A percentile compares a stretch with the other conserved stretches of the same genome.
Conservation (phyloP, 345 rosid species). For the Litchi chinensis region DNA sequence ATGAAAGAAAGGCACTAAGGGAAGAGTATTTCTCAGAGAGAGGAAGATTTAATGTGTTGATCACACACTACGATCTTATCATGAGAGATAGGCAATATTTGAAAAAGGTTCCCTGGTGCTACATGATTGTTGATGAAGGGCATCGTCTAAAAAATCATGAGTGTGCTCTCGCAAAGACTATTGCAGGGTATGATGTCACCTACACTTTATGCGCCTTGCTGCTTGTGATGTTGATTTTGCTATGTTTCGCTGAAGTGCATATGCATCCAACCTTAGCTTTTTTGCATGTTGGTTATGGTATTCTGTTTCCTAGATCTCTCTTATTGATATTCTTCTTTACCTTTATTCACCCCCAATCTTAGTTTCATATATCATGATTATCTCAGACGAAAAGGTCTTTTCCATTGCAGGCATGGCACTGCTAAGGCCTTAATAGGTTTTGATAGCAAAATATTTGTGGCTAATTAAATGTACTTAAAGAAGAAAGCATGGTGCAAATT, state of each 20-base stretch:
- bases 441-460: not conserved
- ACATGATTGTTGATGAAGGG: conserved; percentile 99
- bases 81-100: conserved; percentile 95
- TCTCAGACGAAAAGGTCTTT: not conserved
- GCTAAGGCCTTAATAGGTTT: not conserved
- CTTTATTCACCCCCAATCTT: not conserved
- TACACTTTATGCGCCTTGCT: conserved; percentile 1
- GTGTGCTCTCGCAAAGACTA: conserved; percentile 90
- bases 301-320: not conserved
- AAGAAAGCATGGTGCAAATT: not conserved
- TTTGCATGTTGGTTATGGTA: conserved; percentile 3
- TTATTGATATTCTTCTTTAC: not conserved
- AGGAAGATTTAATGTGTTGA: conserved; percentile 76
- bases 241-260: not conserved
- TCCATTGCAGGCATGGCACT: not conserved
- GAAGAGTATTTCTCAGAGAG: conserved; percentile 62
- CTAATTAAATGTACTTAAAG: not conserved
- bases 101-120: conserved; percentile 89
- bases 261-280: not conserved
- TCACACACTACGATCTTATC: conserved; percentile 96
- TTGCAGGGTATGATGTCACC: conserved; percentile 67
- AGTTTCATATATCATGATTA: not conserved
- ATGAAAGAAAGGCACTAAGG: conserved; percentile 90
- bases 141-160: conserved; percentile 97
- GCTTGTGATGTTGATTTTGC: conserved; percentile 1